Evolutionary conservation across 441 rosid species (phyloP).

Genomic region (Euphorbia celastroides): DNA sequence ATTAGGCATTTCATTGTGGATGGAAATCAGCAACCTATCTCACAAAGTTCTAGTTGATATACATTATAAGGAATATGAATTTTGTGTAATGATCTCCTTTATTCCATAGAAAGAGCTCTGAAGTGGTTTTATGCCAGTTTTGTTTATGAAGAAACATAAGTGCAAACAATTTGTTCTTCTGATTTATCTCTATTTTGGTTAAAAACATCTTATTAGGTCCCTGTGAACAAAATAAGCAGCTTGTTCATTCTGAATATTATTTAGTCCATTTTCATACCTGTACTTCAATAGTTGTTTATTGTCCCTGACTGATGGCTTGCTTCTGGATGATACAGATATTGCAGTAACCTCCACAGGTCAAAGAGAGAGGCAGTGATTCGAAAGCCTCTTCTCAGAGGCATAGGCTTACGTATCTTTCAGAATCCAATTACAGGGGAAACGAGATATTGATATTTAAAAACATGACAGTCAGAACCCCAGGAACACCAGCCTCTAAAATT

Average conservation of each 20-base stretch:
- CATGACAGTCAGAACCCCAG: constrained; percentile 65
- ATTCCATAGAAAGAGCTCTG: neutral
- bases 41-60: neutral
- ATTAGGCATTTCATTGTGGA: neutral
- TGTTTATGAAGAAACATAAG: neutral
- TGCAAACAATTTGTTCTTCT: neutral
- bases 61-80: neutral
- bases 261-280: neutral
- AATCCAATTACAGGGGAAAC: neutral
- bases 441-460: constrained; percentile 11
- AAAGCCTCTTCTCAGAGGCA: constrained; percentile 21
- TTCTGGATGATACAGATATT: constrained; percentile 6
- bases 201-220: neutral
- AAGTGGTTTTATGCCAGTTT: neutral
- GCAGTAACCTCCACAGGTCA: neutral
- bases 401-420: constrained; percentile 1
- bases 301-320: neutral
- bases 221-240: neutral
- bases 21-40: neutral
- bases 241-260: neutral
- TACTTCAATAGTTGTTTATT: neutral
- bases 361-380: neutral
- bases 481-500: constrained; percentile 72
- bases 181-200: neutral
- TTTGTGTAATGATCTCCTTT: neutral